These are phyloP conservation scores for Hibiscus mutabilis DNA, from an alignment of 345 rosid genomes.

Conservation along the genomic window DNA sequence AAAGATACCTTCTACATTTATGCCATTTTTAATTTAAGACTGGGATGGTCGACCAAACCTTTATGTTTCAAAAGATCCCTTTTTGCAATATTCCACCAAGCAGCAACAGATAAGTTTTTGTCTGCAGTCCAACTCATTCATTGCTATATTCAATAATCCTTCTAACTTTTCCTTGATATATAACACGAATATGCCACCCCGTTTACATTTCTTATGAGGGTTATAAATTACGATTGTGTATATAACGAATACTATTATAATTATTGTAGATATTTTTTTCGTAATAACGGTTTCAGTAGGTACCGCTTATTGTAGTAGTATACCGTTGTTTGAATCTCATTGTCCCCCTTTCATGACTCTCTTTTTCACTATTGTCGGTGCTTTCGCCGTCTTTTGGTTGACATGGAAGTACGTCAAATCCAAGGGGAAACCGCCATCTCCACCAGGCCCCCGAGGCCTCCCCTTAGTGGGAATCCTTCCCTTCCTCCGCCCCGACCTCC, in stretches of 20 bases:
- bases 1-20: no score
- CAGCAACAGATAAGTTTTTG: neutral
- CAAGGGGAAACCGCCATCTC: neutral
- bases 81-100: neutral
- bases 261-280: no score
- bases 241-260: no score
- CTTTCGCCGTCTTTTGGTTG: neutral
- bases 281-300: no score
- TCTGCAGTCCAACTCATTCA: neutral
- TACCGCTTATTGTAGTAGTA: no score
- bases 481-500: neutral
- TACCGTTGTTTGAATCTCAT: no score
- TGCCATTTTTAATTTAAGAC: no score
- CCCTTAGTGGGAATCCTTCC: neutral
- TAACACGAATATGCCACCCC: no score
- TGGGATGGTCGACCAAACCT: no score
- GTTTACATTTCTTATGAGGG: no score
- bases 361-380: neutral
- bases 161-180: no score
- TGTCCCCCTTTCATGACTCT: neutral
- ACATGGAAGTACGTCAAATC: neutral
- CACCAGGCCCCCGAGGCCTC: slow-evolving; percentile 1
- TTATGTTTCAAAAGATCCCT: neutral
- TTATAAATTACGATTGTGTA: no score
- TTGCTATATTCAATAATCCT: neutral